Evolutionary conservation across 331 rosid genomes (phyloP).

Genomic region (Quercus tomentella): DNA sequence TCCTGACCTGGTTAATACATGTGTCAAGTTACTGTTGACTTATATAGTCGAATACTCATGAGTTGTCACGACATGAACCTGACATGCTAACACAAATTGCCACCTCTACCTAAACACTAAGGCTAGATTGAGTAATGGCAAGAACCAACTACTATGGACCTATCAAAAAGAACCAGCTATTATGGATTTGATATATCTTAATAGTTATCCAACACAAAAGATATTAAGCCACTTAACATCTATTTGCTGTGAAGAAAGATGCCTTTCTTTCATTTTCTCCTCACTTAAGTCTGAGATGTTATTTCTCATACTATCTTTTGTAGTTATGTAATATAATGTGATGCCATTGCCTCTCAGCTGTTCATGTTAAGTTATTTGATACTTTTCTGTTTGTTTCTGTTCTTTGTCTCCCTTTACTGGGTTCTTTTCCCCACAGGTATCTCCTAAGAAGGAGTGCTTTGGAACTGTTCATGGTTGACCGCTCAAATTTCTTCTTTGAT

Average conservation of each 20-base stretch:
- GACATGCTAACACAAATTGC: no score
- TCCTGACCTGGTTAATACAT: no score
- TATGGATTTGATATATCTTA: neutral
- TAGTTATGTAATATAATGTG: neutral
- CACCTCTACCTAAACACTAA: neutral
- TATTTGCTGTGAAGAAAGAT: neutral
- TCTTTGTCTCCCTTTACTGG: neutral
- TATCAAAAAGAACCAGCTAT: neutral
- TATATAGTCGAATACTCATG: no score
- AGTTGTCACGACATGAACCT: no score
- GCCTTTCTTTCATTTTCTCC: neutral
- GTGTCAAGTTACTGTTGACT: no score
- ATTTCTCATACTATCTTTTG: neutral
- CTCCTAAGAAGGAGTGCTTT: conserved; percentile 96
- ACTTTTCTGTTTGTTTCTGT: conserved; percentile 8
- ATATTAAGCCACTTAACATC: neutral
- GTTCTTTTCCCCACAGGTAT: conserved; percentile 48
- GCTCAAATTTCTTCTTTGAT: conserved; percentile 94
- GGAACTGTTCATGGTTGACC: conserved; percentile 92
- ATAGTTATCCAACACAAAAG: neutral
- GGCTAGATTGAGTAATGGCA: neutral
- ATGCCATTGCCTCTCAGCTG: conserved; percentile 4
- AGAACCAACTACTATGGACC: neutral
- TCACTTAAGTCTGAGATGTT: neutral
- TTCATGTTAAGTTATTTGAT: conserved; percentile 6